Conservation (phyloP, 306 rosid species). For the Fragaria iinumae region DNA sequence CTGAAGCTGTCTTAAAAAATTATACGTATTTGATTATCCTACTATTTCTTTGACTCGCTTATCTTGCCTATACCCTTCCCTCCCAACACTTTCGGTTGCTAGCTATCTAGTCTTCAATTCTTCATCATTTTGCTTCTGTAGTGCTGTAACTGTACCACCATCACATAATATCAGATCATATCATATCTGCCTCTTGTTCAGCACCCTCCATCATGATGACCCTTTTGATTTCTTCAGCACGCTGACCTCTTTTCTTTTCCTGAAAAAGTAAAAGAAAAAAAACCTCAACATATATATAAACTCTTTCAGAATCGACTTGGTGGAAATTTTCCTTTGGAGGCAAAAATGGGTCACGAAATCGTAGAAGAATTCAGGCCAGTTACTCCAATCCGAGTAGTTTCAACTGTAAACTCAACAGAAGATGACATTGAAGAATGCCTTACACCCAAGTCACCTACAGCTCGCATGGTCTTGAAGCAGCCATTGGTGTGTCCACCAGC, state of each 20-base stretch:
- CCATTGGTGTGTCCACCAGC: conserved; percentile 56
- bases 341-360: conserved; percentile 49
- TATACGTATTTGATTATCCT: background rate
- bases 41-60: background rate
- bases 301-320: background rate
- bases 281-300: background rate
- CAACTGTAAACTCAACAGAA: conserved; percentile 7
- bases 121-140: background rate
- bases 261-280: background rate
- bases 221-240: conserved; percentile 40
- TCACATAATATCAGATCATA: background rate
- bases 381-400: conserved; percentile 41
- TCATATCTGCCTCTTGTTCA: conserved; percentile 17
- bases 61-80: background rate
- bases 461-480: conserved; percentile 20
- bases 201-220: conserved; percentile 25
- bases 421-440: conserved; percentile 36
- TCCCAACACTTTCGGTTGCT: conserved; percentile 2
- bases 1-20: background rate
- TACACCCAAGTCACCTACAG: conserved; percentile 44
- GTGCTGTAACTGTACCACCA: background rate
- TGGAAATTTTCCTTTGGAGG: background rate
- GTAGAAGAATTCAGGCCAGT: conserved; percentile 52
- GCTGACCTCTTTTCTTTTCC: conserved; percentile 25
- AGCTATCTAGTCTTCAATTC: background rate